phyloP scores from a whole-genome alignment of 1,139 yeast genomes.

The Kodamaea anthophila region DNA sequence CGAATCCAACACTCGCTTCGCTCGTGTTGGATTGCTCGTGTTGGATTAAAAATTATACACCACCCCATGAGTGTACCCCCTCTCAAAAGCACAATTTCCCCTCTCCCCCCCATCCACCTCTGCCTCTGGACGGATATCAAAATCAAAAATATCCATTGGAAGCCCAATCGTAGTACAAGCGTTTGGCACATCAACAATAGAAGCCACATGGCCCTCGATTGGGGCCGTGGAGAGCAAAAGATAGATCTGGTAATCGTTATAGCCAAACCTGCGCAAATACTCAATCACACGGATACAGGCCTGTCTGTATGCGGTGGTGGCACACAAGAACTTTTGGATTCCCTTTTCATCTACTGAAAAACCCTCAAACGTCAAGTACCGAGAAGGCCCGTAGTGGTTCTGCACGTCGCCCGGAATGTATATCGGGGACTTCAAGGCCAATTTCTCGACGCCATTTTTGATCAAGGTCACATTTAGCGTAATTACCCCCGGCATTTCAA shows the following conservation, averaged over 20 bases:
- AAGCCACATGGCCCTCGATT: conserved; percentile 46
- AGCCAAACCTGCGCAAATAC: conserved; percentile 42
- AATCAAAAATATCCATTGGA: conserved; percentile 47
- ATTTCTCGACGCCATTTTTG: conserved; percentile 34
- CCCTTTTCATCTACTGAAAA: conserved; percentile 44
- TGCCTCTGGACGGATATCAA: conserved; percentile 40
- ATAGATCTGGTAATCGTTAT: conserved; percentile 45
- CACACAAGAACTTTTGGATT: conserved; percentile 36
- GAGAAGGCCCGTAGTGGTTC: conserved; percentile 39
- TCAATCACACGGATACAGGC: conserved; percentile 45
- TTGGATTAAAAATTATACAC: conserved; percentile 10
- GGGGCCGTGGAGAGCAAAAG: conserved; percentile 42
- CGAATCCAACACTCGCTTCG: too few species aligned
- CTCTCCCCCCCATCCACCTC: conserved; percentile 17
- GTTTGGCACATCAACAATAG: conserved; percentile 47
- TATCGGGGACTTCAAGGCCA: conserved; percentile 40
- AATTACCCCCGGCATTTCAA: conserved; percentile 46
- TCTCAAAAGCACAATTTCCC: conserved; percentile 35
- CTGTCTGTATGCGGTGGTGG: conserved; percentile 45
- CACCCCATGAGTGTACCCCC: conserved; percentile 12
- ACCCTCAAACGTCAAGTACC: conserved; percentile 48
- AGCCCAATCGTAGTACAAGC: conserved; percentile 46
- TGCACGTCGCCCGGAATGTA: conserved; percentile 44
- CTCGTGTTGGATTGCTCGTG: too few species aligned
- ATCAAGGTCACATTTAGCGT: conserved; percentile 34